Base-by-base conservation (phyloP, 257 asterid species). In the Hygrophila difformis region DNA sequence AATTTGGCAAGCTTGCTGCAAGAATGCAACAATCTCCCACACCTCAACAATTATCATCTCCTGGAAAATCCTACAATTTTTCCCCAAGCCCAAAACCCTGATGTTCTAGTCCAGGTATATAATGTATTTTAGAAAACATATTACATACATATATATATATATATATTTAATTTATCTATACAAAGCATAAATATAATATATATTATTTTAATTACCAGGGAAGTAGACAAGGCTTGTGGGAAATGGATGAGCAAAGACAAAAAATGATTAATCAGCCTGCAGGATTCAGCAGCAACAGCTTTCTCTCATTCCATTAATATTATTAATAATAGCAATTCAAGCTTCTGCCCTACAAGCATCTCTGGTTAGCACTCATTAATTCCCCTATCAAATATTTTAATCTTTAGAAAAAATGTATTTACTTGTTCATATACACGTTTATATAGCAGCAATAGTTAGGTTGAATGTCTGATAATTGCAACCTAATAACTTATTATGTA, bases 161-260 rank as follows among this genome's bases (percentile, higher is more conserved):
- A 41, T 15, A 15, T 15, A 41, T 41, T n/a, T 14, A 39, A n/a
- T 3, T 9, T 10, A 39, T 10, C 10, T 39, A 1, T 8, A 10
- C 44, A 3, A n/a, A 6, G 15, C 9, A 18, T 39, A 2, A 61
- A 55, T 10, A 15, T 41, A 20, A 10, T 5, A 15, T 39, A 19
- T 3, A 66, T 14, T 18, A 37, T 77, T 63, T n/a, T n/a, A n/a
- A 56, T 63, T 76, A 68, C 57, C 82, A 83, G 94, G 85, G 49
- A 36, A 66, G 68, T 44, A 79, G 82, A 70, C 78, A 79, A 55
- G 60, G 26, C 31, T 61, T 72, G 56, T 76, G 84, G 87, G 87
- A 69, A 47, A 73, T 63, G 58, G 94, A 74, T 48, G 94, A 74
- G 39, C 84, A 67, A 33, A 74, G 82, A 60, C 82, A 71, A 37